A percentile compares a stretch with the other conserved stretches of the same genome.
These are phyloP conservation scores for Ceratocystis smalleyi DNA, from an alignment of 2,329 filamentous ascomycete species.

Conservation along the genomic window DNA sequence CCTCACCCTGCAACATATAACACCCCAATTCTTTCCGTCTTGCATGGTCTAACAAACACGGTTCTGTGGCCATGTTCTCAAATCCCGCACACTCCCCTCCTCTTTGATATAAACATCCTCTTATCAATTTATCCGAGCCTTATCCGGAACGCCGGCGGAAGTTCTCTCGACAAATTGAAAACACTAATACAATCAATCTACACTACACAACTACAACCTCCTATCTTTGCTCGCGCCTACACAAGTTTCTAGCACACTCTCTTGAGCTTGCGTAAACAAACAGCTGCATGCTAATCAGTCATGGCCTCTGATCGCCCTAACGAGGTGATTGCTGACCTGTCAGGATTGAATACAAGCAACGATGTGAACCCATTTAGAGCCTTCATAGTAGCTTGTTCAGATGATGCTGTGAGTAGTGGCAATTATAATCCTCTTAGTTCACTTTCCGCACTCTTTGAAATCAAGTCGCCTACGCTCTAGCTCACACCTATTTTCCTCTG, in stretches of 20 bases:
- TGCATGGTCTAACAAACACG: too few relatives aligned
- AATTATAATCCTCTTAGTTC: background rate
- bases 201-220: background rate
- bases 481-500: background rate
- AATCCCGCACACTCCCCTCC: too few relatives aligned
- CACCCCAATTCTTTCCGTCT: too few relatives aligned
- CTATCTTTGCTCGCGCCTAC: background rate
- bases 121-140: too few relatives aligned
- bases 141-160: too few relatives aligned
- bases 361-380: constrained; percentile 28
- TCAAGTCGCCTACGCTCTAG: background rate
- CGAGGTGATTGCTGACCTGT: constrained; percentile 9
- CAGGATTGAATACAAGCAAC: background rate
- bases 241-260: background rate
- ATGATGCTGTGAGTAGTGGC: constrained; percentile 43
- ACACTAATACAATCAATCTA: background rate
- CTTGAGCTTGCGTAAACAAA: background rate
- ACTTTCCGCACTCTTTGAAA: background rate
- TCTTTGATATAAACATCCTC: too few relatives aligned
- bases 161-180: too few relatives aligned
- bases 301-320: constrained; percentile 11
- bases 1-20: too few relatives aligned
- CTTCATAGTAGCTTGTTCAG: constrained; percentile 50
- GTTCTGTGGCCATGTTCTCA: too few relatives aligned
- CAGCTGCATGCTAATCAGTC: background rate